These are phyloP conservation scores for Beauveria scarabaeidicola DNA, from an alignment of 2,329 filamentous ascomycete genomes.

Conservation along the genomic window DNA sequence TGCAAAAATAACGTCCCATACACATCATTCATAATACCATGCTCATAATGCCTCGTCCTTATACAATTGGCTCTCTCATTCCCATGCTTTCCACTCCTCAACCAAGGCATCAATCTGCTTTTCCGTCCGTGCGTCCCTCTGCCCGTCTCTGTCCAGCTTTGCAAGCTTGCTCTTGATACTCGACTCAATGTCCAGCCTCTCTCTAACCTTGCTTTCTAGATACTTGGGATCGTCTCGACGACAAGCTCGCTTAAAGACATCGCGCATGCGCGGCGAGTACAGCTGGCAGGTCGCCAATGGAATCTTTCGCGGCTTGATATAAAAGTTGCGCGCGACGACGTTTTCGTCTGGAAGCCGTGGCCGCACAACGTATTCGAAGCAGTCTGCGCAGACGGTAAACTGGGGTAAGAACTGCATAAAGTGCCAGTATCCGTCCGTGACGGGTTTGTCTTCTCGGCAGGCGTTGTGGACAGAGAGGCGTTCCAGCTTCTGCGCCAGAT, in stretches of 20 bases:
- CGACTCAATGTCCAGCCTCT: slow-evolving; percentile 51
- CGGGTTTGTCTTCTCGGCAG: slow-evolving; percentile 56
- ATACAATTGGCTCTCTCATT: slow-evolving; percentile 27
- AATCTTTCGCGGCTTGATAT: slow-evolving; percentile 48
- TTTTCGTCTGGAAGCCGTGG: slow-evolving; percentile 49
- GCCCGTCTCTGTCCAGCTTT: slow-evolving; percentile 29
- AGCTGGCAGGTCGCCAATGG: slow-evolving; percentile 61
- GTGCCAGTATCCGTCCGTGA: slow-evolving; percentile 64
- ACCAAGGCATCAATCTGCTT: slow-evolving; percentile 40
- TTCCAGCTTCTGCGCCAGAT: slow-evolving; percentile 56
- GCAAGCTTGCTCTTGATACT: slow-evolving; percentile 48
- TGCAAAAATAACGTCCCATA: background rate
- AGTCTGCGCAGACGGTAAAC: slow-evolving; percentile 80
- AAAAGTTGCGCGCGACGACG: slow-evolving; percentile 57
- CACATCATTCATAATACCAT: background rate
- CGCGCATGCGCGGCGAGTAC: slow-evolving; percentile 72
- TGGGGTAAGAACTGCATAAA: slow-evolving; percentile 66
- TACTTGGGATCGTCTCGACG: slow-evolving; percentile 57
- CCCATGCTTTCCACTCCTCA: slow-evolving; percentile 49
- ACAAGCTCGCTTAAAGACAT: slow-evolving; percentile 60
- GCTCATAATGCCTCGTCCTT: background rate
- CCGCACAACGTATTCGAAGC: slow-evolving; percentile 71
- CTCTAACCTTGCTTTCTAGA: slow-evolving; percentile 47
- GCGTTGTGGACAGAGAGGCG: slow-evolving; percentile 50
- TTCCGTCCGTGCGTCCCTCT: slow-evolving; percentile 30